Conservation (phyloP, 768 basidiomycete genomes). For the Suillus spraguei region DNA sequence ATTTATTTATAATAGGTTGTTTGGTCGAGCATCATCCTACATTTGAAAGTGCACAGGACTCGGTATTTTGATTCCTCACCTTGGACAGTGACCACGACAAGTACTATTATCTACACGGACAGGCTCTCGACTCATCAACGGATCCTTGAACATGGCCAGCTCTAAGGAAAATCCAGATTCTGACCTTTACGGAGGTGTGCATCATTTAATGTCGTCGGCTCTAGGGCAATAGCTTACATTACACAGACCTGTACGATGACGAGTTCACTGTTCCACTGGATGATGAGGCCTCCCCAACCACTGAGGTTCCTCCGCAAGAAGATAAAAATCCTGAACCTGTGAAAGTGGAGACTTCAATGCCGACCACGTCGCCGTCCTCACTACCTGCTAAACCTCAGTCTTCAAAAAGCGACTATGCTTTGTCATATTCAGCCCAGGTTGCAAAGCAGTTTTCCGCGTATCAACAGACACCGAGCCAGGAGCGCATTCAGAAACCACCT, state of each 20-base stretch:
- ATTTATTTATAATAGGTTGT: conserved; percentile 3
- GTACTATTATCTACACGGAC: conserved; percentile 22
- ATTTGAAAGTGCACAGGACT: conserved; percentile 9
- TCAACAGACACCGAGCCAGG: conserved; percentile 67
- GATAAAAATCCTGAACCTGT: conserved; percentile 21
- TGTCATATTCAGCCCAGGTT: conserved; percentile 66
- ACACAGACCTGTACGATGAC: conserved; percentile 55
- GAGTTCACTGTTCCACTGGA: conserved; percentile 38
- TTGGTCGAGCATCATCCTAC: conserved; percentile 7
- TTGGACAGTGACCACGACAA: conserved; percentile 8
- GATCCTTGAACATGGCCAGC: conserved; percentile 31
- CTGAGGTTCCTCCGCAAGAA: conserved; percentile 26
- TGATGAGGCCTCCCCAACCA: conserved; percentile 33
- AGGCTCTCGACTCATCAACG: neutral
- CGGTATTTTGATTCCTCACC: conserved; percentile 7
- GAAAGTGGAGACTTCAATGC: conserved; percentile 26
- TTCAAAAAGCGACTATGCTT: conserved; percentile 21
- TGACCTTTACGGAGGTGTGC: conserved; percentile 50
- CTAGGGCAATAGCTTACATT: conserved; percentile 11
- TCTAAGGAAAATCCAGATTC: conserved; percentile 37
- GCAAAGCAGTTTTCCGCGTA: conserved; percentile 67
- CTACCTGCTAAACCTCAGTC: conserved; percentile 33
- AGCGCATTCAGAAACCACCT: conserved; percentile 49
- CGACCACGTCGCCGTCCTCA: conserved; percentile 13
- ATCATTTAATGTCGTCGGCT: neutral